Percentiles rank a stretch among this genome's conserved stretches.
phyloP scores from a whole-genome alignment of 768 basidiomycete genomes.

The Grammothele lineata region DNA sequence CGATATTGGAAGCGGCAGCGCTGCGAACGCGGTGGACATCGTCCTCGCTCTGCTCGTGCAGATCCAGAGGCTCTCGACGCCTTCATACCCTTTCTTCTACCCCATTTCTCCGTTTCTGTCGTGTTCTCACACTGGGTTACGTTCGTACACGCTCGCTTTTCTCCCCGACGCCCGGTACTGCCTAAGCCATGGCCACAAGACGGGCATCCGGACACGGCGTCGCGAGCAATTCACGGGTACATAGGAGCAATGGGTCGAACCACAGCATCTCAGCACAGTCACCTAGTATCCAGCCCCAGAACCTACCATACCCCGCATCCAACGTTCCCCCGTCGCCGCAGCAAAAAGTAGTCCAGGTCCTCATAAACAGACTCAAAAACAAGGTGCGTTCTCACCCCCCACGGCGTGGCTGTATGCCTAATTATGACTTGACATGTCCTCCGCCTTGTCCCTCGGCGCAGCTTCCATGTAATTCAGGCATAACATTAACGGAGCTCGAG shows the following conservation, averaged over 20 bases:
- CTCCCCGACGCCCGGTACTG: too few species aligned
- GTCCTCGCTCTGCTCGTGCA: too few species aligned
- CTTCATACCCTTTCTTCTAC: too few species aligned
- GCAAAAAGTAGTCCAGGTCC: slow-evolving; percentile 75
- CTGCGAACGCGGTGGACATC: too few species aligned
- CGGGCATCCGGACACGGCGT: slow-evolving; percentile 49
- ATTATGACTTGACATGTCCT: background rate
- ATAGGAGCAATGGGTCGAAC: slow-evolving; percentile 59
- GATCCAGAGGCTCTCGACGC: too few species aligned
- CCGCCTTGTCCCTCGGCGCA: slow-evolving; percentile 26
- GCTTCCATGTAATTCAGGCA: slow-evolving; percentile 85
- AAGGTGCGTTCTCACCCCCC: slow-evolving; percentile 48
- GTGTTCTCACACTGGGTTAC: too few species aligned
- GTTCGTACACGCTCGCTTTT: too few species aligned
- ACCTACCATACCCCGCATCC: slow-evolving; percentile 29
- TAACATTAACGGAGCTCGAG: slow-evolving; percentile 68
- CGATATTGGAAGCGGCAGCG: too few species aligned
- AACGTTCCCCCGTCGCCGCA: slow-evolving; percentile 49
- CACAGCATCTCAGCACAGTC: slow-evolving; percentile 23
- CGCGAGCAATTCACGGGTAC: slow-evolving; percentile 41
- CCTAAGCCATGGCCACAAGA: too few species aligned
- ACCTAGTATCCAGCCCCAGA: slow-evolving; percentile 11
- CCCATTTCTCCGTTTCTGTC: too few species aligned
- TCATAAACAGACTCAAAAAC: slow-evolving; percentile 76
- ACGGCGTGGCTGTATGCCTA: too few species aligned